A percentile compares a stretch with the other conserved stretches of the same genome.
These are phyloP conservation scores for Pyricularia sp. DNA, from an alignment of 2,329 filamentous ascomycete species.

Conservation along the genomic window DNA sequence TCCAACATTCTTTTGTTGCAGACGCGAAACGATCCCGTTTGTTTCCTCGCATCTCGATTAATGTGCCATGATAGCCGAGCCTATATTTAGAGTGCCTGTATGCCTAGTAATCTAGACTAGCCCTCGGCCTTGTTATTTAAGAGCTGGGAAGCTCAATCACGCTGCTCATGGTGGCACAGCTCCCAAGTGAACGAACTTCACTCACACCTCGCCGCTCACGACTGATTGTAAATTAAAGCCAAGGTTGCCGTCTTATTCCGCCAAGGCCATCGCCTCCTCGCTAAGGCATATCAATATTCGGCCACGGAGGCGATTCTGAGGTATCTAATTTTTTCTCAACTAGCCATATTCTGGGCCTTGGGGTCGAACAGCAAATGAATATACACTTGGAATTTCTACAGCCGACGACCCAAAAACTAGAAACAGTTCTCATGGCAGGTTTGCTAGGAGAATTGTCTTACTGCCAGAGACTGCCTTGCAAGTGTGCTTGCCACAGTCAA, in stretches of 20 bases:
- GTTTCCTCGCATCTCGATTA: background rate
- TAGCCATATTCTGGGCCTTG: background rate
- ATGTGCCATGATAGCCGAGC: background rate
- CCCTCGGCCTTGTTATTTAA: no score
- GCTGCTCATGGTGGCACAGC: background rate
- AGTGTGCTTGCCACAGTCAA: no score
- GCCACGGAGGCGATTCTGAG: background rate
- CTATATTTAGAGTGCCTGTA: background rate
- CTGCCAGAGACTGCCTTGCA: no score
- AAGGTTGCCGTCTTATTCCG: background rate
- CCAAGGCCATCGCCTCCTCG: background rate
- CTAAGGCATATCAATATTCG: background rate
- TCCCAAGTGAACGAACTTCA: background rate
- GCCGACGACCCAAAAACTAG: no score
- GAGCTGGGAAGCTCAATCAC: background rate
- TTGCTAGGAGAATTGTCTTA: no score
- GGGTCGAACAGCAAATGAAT: no score
- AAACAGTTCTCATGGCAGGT: no score
- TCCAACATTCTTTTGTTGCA: background rate
- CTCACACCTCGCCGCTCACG: background rate
- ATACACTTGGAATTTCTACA: no score
- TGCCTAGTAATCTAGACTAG: no score
- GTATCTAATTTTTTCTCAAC: no score
- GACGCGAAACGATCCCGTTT: background rate
- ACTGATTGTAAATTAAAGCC: background rate